Conservation (phyloP, 768 basidiomycete species). For the Pleurotus tuber-regium region DNA sequence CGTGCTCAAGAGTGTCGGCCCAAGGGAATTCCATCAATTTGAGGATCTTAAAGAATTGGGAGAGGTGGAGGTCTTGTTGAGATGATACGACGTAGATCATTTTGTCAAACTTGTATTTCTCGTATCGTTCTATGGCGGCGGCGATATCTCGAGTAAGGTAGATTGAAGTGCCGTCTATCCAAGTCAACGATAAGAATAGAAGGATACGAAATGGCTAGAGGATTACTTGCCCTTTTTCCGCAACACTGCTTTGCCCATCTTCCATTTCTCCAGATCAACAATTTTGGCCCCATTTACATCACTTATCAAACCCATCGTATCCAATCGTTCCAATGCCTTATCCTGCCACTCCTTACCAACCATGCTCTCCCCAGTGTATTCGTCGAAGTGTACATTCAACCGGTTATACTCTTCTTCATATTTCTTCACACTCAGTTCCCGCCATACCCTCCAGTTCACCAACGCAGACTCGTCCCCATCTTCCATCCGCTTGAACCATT, state of each 20-base stretch:
- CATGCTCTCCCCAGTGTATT: conserved; percentile 88
- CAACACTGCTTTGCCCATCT: conserved; percentile 87
- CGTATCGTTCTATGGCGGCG: conserved; percentile 88
- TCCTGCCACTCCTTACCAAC: conserved; percentile 75
- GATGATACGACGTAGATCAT: conserved; percentile 94
- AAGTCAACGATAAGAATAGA: background rate
- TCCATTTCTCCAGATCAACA: conserved; percentile 86
- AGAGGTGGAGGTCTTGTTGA: conserved; percentile 82
- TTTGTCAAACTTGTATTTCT: conserved; percentile 82
- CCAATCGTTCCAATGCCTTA: conserved; percentile 62
- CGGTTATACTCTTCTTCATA: conserved; percentile 86
- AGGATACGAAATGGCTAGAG: background rate
- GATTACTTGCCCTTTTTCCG: conserved; percentile 69
- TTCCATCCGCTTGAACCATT: conserved; percentile 94
- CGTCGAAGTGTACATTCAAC: conserved; percentile 88
- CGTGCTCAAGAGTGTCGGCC: conserved; percentile 79
- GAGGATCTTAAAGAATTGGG: conserved; percentile 93
- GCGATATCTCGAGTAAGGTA: conserved; percentile 96
- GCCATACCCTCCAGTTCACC: conserved; percentile 90
- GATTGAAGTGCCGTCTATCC: conserved; percentile 92
- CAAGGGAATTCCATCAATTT: conserved; percentile 87
- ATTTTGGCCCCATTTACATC: conserved; percentile 81
- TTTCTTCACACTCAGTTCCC: conserved; percentile 85
- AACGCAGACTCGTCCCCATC: conserved; percentile 86
- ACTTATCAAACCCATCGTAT: conserved; percentile 71